These are phyloP conservation scores for Colletotrichum sp. DNA, from an alignment of 2,329 filamentous ascomycete genomes.

Conservation along the genomic window DNA sequence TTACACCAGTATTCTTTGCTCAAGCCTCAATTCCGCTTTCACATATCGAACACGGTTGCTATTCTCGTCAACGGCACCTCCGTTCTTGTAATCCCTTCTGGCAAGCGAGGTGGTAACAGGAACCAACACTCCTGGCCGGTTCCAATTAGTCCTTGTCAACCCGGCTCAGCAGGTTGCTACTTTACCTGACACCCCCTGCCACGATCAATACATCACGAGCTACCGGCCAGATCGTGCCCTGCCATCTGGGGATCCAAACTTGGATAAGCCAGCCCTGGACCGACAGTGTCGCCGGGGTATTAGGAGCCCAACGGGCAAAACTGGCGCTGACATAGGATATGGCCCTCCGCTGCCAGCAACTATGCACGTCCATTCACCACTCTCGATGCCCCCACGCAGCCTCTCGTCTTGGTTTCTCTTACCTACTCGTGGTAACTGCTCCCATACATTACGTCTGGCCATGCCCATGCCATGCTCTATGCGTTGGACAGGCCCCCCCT, in stretches of 20 bases:
- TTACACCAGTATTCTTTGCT: neutral
- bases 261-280: neutral
- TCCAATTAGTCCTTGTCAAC: neutral
- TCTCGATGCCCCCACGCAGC: slow-evolving; percentile 1
- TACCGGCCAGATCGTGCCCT: neutral
- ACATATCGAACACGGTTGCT: neutral
- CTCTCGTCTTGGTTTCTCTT: neutral
- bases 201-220: neutral
- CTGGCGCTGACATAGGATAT: slow-evolving; percentile 6
- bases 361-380: slow-evolving; percentile 11
- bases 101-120: neutral
- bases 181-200: neutral
- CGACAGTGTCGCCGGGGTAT: neutral
- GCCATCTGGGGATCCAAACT: neutral
- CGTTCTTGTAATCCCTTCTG: neutral
- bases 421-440: neutral
- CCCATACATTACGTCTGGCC: neutral
- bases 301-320: neutral
- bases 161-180: neutral
- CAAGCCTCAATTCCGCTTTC: neutral
- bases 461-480: neutral
- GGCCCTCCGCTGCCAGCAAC: slow-evolving; percentile 3
- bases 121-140: neutral
- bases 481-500: neutral
- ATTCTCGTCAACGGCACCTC: neutral